Evolutionary conservation across 768 basidiomycete species (phyloP).

Genomic region (Grammothele lineata): DNA sequence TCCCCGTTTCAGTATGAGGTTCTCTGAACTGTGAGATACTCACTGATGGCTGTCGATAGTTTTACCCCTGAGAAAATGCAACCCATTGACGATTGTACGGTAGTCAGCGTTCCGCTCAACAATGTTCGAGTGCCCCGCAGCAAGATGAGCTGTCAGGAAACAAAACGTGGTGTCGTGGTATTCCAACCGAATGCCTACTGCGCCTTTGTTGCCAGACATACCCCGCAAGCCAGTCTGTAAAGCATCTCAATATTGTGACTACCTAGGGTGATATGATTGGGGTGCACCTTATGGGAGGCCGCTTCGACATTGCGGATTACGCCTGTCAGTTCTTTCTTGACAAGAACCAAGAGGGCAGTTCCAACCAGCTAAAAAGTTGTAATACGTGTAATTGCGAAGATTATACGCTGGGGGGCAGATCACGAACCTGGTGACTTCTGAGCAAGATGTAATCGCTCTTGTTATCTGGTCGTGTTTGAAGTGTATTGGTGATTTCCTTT

Average conservation of each 20-base stretch:
- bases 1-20: neutral
- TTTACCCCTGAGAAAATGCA: slow-evolving; percentile 89
- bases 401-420: neutral
- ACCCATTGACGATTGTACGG: slow-evolving; percentile 73
- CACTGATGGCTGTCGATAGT: slow-evolving; percentile 89
- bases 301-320: slow-evolving; percentile 92
- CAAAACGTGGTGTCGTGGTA: slow-evolving; percentile 91
- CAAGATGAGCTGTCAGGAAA: slow-evolving; percentile 93
- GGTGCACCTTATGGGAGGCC: slow-evolving; percentile 78
- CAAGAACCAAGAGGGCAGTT: slow-evolving; percentile 83
- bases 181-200: slow-evolving; percentile 89
- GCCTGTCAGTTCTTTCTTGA: slow-evolving; percentile 69
- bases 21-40: slow-evolving; percentile 23
- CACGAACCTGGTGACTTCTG: slow-evolving; percentile 82
- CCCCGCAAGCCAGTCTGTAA: slow-evolving; percentile 80
- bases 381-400: too few relatives aligned
- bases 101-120: slow-evolving; percentile 93
- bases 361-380: slow-evolving; percentile 91
- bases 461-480: slow-evolving; percentile 66
- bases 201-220: slow-evolving; percentile 97
- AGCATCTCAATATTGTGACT: neutral
- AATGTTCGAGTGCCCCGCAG: slow-evolving; percentile 89
- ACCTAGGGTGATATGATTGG: neutral
- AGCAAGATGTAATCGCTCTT: slow-evolving; percentile 77
- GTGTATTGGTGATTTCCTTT: slow-evolving; percentile 68